Conservation (phyloP, 2,329 filamentous ascomycete species). For the Ophiostoma populinum region DNA sequence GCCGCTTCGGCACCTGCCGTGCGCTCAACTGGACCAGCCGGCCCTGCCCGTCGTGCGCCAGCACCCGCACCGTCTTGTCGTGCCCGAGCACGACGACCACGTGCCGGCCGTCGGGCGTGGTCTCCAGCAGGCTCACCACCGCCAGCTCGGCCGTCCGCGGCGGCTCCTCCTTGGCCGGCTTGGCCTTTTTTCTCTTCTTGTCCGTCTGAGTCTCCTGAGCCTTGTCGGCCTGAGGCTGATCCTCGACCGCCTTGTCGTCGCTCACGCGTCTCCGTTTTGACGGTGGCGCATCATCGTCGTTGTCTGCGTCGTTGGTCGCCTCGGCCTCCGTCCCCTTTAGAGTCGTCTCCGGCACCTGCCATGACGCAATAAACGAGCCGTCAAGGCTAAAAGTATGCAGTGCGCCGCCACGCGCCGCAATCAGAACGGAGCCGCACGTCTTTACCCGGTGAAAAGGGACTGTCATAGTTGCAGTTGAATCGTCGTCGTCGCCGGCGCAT, state of each 20-base stretch:
- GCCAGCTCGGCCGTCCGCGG: slow-evolving; percentile 29
- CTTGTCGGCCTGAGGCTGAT: neutral
- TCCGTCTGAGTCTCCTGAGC: neutral
- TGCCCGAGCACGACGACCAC: slow-evolving; percentile 70
- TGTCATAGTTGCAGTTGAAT: slow-evolving; percentile 5
- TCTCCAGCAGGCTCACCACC: slow-evolving; percentile 51
- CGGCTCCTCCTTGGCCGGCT: neutral
- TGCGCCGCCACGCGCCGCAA: slow-evolving; percentile 57
- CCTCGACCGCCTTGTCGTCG: neutral
- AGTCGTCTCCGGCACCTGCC: slow-evolving; percentile 28
- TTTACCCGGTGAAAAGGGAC: slow-evolving; percentile 49
- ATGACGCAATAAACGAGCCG: slow-evolving; percentile 41
- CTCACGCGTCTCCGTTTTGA: slow-evolving; percentile 6
- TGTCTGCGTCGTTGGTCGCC: neutral
- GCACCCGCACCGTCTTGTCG: slow-evolving; percentile 79
- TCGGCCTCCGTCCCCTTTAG: neutral
- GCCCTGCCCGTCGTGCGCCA: slow-evolving; percentile 47
- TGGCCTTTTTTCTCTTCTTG: slow-evolving; percentile 18
- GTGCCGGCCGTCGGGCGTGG: slow-evolving; percentile 47
- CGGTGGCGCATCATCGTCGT: slow-evolving; percentile 4
- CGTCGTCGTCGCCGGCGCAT: slow-evolving; percentile 1
- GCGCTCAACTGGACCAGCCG: slow-evolving; percentile 50
- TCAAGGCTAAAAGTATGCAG: slow-evolving; percentile 51
- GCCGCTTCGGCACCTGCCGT: slow-evolving; percentile 75
- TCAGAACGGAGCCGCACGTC: slow-evolving; percentile 37